These are phyloP conservation scores for Exserohilum turcica DNA, from an alignment of 2,329 filamentous ascomycete genomes.

Conservation along the genomic window DNA sequence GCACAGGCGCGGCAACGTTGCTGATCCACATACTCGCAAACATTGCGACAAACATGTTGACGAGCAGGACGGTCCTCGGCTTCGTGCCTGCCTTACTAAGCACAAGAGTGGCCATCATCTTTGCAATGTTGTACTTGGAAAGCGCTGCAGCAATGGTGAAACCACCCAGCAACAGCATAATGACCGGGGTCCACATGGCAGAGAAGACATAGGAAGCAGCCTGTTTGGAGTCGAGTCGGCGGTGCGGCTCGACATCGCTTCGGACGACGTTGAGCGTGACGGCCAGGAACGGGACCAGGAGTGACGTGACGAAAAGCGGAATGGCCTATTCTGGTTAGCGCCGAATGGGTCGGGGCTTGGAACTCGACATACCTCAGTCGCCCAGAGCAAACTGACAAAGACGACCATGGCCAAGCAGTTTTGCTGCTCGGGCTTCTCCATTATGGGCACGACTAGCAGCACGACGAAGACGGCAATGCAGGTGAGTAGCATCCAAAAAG, in stretches of 20 bases:
- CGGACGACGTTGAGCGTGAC: conserved; percentile 86
- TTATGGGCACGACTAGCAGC: conserved; percentile 77
- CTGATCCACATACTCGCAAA: conserved; percentile 99
- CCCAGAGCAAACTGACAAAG: conserved; percentile 93
- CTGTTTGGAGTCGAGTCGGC: conserved; percentile 75
- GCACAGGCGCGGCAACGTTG: conserved; percentile 93
- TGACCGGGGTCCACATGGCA: conserved; percentile 99
- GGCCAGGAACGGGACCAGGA: conserved; percentile 90
- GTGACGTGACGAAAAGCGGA: conserved; percentile 92
- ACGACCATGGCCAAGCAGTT: conserved; percentile 93
- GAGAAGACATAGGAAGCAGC: conserved; percentile 86
- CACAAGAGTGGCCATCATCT: conserved; percentile 94
- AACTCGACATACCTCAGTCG: conserved; percentile 73
- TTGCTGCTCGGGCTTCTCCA: conserved; percentile 87
- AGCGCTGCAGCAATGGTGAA: conserved; percentile 95
- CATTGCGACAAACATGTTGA: conserved; percentile 97
- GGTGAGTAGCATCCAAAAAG: conserved; percentile 74
- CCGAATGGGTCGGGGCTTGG: neutral
- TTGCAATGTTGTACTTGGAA: conserved; percentile 97
- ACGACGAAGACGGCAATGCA: conserved; percentile 75
- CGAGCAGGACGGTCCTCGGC: conserved; percentile 86
- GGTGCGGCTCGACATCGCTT: conserved; percentile 71
- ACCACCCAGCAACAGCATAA: conserved; percentile 94
- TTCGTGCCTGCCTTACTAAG: conserved; percentile 94
- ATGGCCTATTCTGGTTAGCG: conserved; percentile 69